Base-by-base conservation (phyloP, 1,284 basidiomycete species). In the Austroboletus niveus region DNA sequence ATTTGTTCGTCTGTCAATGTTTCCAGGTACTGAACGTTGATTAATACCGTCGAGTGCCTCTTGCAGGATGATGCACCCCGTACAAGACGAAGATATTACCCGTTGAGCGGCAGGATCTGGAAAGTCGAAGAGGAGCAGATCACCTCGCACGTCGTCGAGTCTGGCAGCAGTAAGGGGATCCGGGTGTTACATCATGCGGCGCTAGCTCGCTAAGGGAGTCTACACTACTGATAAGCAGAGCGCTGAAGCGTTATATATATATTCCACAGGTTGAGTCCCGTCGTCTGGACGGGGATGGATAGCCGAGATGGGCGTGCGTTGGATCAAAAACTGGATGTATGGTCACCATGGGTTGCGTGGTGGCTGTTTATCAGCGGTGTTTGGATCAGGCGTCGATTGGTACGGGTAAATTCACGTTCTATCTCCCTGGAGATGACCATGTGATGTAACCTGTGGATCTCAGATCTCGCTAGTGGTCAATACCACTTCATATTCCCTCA, bases 401-500 rank as follows among this genome's bases (percentile, higher is more conserved):
- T 48, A 29, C 35, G 30, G 12, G n/a, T 17, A 34, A 39, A 60
- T 45, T 51, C 49, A 46, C 61, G 64, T 47, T 53, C 52, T 66
- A 63, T 65, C 63, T 41, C 63, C 63, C 58, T 54, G 44, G 60
- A 30, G 49, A 52, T 49, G 53, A 30, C 49, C 50, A 57, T 54
- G 47, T 54, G 57, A 57, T 41, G 30, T 29, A 41, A 55, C 59
- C 44, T 46, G 27, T 8, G 30, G 47, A 58, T 56, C 58, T 54
- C 36, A 66, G 62, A 63, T 56, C 45, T 51, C 60, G 32, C 8
- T 38, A 14, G 54, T 51, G 45, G 34, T 24, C 36, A 47, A 35
- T 51, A 32, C 58, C 47, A 35, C 22, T 24, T 24, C 22, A 17
- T 17, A 17, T 17, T 17, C 17, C 17, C 17, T 17, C 17, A 24